These are phyloP conservation scores for Ophiostoma sp. DNA, from an alignment of 2,329 filamentous ascomycete species.

Conservation along the genomic window DNA sequence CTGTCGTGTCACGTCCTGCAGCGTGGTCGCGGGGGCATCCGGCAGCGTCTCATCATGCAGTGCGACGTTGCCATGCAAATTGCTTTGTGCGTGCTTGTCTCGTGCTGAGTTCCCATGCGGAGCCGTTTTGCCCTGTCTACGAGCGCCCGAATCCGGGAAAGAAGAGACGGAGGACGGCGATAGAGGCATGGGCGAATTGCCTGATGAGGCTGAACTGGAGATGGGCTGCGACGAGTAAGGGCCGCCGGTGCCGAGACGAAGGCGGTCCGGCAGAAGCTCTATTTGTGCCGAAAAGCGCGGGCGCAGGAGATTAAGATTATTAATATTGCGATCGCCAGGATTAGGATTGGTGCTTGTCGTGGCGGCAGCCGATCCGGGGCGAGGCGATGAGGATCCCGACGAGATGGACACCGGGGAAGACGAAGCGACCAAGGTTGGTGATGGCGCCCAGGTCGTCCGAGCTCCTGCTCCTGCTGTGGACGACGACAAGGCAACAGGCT, in stretches of 20 bases:
- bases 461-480: background rate
- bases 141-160: background rate
- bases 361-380: background rate
- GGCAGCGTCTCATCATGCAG: background rate
- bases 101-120: background rate
- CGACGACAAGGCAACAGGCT: background rate
- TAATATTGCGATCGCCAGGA: background rate
- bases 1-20: constrained; percentile 13
- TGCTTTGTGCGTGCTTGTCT: background rate
- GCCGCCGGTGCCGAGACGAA: background rate
- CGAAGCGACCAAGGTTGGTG: background rate
- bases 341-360: background rate
- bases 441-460: background rate
- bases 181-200: background rate
- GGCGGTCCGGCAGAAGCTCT: background rate
- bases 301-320: background rate
- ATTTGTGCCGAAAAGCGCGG: background rate
- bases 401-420: constrained; percentile 9
- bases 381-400: background rate
- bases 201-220: background rate
- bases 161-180: background rate
- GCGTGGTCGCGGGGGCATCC: background rate
- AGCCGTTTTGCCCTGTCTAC: background rate
- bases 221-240: background rate
- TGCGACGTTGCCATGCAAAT: background rate